Base-by-base conservation (phyloP, 2,329 filamentous ascomycete genomes). In the Phialemonium atrogriseum region DNA sequence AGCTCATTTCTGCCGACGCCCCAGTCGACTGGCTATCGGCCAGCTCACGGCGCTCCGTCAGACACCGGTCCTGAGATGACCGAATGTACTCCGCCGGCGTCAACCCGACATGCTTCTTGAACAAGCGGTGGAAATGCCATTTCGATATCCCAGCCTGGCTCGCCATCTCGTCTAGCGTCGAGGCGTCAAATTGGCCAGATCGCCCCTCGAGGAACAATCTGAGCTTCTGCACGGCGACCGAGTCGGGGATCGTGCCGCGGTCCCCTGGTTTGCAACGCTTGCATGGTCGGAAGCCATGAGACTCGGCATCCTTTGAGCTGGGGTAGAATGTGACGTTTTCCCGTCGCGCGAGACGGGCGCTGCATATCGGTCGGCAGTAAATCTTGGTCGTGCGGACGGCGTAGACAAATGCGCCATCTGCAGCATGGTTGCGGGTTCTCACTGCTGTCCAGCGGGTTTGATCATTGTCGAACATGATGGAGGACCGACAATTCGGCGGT, bases 321-420 rank as follows among this genome's bases (percentile, higher is more conserved):
- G 61, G 48, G 50, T 64, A 75, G 51, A 77, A 80, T 2, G 53
- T 49, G 4, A 79, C 64, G 30, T 80, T 80, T 30, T 71, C 67
- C 27, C 74, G 65, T 2, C 74, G 65, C 2, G 77, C 73, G 10
- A 79, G 64, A 0, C 76, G 65, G 3, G 72, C 71, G 11, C 68
- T 66, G 48, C 76, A 80, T 13, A 64, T 72, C 2, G 75, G 73
- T 2, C 74, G 65, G 48, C 76, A 80, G 52, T 74, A 80, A 36
- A 66, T 59, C 38, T 55, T 53, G n/a, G 62, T 66, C 1, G 62
- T 61, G 31, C 50, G 49, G 5, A 66, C 62, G 30, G 42, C 61
- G 44, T 65, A 66, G 27, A 66, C 51, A 32, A 66, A 66, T 32
- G 42, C 39, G 31, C 56, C 54, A 38, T 61, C 57, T 17, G 58